Evolutionary conservation across 768 basidiomycete species (phyloP).

Genomic region (Lactarius quietus): DNA sequence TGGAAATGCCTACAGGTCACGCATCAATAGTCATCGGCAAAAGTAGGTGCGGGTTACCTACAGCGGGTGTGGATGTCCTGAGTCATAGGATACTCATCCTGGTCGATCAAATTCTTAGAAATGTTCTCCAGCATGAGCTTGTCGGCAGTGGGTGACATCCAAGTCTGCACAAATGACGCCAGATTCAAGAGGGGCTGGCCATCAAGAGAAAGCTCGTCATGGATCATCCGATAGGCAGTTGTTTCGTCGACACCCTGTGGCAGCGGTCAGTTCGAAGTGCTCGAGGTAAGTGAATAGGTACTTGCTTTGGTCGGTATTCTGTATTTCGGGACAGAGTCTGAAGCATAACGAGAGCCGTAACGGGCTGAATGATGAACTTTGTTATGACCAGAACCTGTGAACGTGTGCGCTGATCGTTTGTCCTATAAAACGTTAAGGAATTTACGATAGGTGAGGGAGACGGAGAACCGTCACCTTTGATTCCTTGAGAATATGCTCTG

Average conservation of each 20-base stretch:
- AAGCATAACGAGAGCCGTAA: slow-evolving; percentile 63
- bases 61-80: slow-evolving; percentile 34
- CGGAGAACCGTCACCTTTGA: not conserved
- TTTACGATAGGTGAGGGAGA: not conserved
- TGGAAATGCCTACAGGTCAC: slow-evolving; percentile 44
- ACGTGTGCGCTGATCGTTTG: slow-evolving; percentile 36
- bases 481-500: slow-evolving; percentile 22
- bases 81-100: slow-evolving; percentile 65
- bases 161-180: slow-evolving; percentile 65
- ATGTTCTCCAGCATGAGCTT: slow-evolving; percentile 63
- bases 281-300: not conserved
- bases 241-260: slow-evolving; percentile 53
- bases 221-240: slow-evolving; percentile 50
- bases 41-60: not conserved
- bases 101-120: slow-evolving; percentile 64
- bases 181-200: slow-evolving; percentile 57
- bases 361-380: slow-evolving; percentile 32
- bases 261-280: not conserved
- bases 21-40: slow-evolving; percentile 39
- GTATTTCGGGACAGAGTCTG: slow-evolving; percentile 69
- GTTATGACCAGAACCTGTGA: slow-evolving; percentile 37
- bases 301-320: slow-evolving; percentile 52
- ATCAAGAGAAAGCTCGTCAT: slow-evolving; percentile 60
- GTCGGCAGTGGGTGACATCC: slow-evolving; percentile 52
- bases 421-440: slow-evolving; percentile 37